Percentiles rank a stretch among this genome's conserved stretches.
phyloP scores from a whole-genome alignment of 768 basidiomycete species.

The Chalciporus pseudorubinellus region DNA sequence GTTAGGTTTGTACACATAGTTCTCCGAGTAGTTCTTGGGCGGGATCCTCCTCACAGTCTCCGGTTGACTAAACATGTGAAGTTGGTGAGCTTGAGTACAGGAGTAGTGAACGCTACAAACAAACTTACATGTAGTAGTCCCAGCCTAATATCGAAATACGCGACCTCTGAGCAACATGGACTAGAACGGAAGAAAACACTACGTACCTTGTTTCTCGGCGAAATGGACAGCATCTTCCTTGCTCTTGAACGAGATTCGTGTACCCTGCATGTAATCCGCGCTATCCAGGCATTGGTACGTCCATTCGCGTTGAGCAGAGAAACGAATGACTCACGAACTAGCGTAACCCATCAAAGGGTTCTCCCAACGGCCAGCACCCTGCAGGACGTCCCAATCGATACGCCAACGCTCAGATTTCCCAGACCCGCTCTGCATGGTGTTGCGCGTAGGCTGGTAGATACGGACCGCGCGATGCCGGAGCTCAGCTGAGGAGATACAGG shows the following conservation, averaged over 20 bases:
- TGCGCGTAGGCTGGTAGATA: slow-evolving; percentile 89
- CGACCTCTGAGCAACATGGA: slow-evolving; percentile 1
- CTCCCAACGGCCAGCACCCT: slow-evolving; percentile 92
- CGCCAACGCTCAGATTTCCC: slow-evolving; percentile 87
- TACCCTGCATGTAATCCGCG: slow-evolving; percentile 96
- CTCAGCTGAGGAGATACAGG: slow-evolving; percentile 51
- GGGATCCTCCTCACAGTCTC: slow-evolving; percentile 64
- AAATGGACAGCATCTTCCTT: slow-evolving; percentile 93
- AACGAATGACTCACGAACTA: slow-evolving; percentile 67
- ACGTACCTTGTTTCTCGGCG: slow-evolving; percentile 91
- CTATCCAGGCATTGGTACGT: slow-evolving; percentile 35
- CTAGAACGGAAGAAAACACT: background rate
- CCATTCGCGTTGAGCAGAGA: background rate
- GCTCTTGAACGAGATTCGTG: slow-evolving; percentile 74
- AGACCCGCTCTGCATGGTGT: slow-evolving; percentile 93
- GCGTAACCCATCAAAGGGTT: slow-evolving; percentile 98
- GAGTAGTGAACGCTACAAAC: slow-evolving; percentile 6
- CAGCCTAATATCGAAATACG: slow-evolving; percentile 54
- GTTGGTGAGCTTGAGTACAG: slow-evolving; percentile 5
- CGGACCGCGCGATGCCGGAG: slow-evolving; percentile 85
- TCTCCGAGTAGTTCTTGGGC: slow-evolving; percentile 89
- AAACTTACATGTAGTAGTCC: slow-evolving; percentile 85
- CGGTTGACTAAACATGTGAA: slow-evolving; percentile 45
- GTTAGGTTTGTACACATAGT: slow-evolving; percentile 79
- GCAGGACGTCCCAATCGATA: slow-evolving; percentile 91